Base-by-base conservation (phyloP, 2,329 filamentous ascomycete genomes). In the Phaeoacremonium minimum region DNA sequence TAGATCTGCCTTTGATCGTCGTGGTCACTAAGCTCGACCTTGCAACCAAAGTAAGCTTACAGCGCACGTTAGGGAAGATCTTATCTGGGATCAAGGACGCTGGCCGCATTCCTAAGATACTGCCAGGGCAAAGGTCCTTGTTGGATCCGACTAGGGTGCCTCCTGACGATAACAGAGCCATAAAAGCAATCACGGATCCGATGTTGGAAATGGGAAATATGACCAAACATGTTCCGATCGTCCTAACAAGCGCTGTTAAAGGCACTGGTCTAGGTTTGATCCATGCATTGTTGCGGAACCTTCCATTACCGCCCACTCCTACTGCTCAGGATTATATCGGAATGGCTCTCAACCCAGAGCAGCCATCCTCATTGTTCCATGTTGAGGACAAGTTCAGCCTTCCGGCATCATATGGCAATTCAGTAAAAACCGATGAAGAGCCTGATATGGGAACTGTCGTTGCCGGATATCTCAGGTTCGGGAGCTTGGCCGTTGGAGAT, bases 11-110 rank as follows among this genome's bases (percentile, higher is more conserved):
- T 1, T 67, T 96, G 37, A 75, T 85, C 7, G 75, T 98, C 9
- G 74, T 91, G 16, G 84, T 98, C 40, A 97, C 93, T 1, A 98
- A 97, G 55, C 73, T 94, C 43, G 93, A 98, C 49, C 60, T 95
- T 30, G 88, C 89, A 13, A 90, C 83, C 12, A 89, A 83, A 46
- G 59, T 66, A 9, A 80, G 80, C 8, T 58, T 97, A 7, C 78
- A 81, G 38, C 75, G 76, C 34, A 88, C 79, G 1, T 66, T 97
- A 42, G 75, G 75, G 13, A 86, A 81, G 48, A 67, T 95, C 3
- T 66, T 97, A 19, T 84, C 87, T 1, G 73, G 78, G 3, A 68
- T 97, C 33, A 97, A 96, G 61, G 72, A 75, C 13, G 76, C 78
- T 17, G 85, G 85, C 4, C 78, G 87, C 40, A 77, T 73, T 33